Base-by-base conservation (phyloP, 805 yeast species). In the Candida ipomoeae region DNA sequence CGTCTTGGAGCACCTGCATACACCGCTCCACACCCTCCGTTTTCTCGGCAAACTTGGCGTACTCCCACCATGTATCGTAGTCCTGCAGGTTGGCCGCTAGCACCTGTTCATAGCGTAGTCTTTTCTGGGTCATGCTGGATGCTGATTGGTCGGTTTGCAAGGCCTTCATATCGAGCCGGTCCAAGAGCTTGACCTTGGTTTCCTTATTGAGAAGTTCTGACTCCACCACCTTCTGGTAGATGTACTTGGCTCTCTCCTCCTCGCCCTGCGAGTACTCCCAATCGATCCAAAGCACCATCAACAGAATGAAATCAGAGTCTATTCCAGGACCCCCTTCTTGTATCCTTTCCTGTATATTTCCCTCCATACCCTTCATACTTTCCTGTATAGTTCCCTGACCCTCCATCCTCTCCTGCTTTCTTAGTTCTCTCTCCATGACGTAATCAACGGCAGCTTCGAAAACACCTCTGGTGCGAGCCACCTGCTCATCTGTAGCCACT, bases 61-160 rank as follows among this genome's bases (percentile, higher is more conserved):
- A 84, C 0, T 79, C 63, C 92, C 96, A 90, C 97, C 98, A 91
- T 0, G 82, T 69, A 59, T 87, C 94, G 64, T 81, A 83, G 66
- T 88, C 87, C 0, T 49, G 38, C 0, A 89, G 83, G 47, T 79
- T 71, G 10, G 61, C 56, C 6, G 61, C 51, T 13, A 87, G 57
- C 18, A 67, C 70, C 2, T 68, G 63, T 58, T 84, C 83, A 62
- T 86, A 88, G 48, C 70, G 71, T 6, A 72, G 64, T 52, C 74
- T 77, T 51, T 96, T 69, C 18, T 42, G 38, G 13, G 38, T 33
- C n/a, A 18, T n/a, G 10, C 5, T 33, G 5, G 38, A 26, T 26
- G 29, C 5, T 8, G 29, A 20, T 11, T 20, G 29, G 20, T 18
- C 45, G 5, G 21, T 21, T 11, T 42, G 21, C 45, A 32, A 8